Base-by-base conservation (phyloP, 257 asterid genomes). In the Solanum lignicaule region DNA sequence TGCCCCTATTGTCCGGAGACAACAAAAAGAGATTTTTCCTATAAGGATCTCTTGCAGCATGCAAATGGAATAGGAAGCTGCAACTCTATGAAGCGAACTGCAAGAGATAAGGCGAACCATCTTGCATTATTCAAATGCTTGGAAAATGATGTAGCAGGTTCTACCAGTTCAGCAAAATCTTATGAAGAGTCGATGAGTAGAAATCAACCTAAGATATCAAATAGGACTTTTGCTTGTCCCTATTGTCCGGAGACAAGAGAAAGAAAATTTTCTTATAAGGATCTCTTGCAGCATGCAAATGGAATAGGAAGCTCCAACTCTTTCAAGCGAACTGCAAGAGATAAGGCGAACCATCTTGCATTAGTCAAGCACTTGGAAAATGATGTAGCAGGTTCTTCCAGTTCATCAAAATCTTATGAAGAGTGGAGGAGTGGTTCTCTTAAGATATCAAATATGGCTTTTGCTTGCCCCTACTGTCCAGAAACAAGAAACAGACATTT, bases 1-100 rank as follows among this genome's bases (percentile, higher is more conserved):
- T 97, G 99, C 91, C 99, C 99, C 25, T 95, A 81, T 88, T 97
- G 99, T 91, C 92, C 96, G 21, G 92, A 91, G 88, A 93, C 92
- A 88, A 91, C 89, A 87, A 94, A 93, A 91, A 89, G 91, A 32
- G 95, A 89, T 89, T 94, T 82, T 88, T 88, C 68, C 52, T 93
- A 89, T 87, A 90, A 90, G 86, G 98, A 95, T 23, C 94, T 97
- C 89, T 66, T 92, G 93, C 98, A 97, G 91, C 98, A 95, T 73
- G 96, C 95, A 18, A 91, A 89, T 88, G 92, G 96, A 58, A 91
- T 97, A 69, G 94, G 94, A 48, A 91, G 55, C 52, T 90, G 94
- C 83, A 91, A 27, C 87, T 93, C 98, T 23, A 84, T 88, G 88
- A 95, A 95, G 89, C 92, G 98, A 87, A 92, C 92, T 62, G 88